Percentiles rank a stretch among this genome's conserved stretches.
Conservation (phyloP, 2,329 filamentous ascomycete genomes). For the Apiospora malaysiana region DNA sequence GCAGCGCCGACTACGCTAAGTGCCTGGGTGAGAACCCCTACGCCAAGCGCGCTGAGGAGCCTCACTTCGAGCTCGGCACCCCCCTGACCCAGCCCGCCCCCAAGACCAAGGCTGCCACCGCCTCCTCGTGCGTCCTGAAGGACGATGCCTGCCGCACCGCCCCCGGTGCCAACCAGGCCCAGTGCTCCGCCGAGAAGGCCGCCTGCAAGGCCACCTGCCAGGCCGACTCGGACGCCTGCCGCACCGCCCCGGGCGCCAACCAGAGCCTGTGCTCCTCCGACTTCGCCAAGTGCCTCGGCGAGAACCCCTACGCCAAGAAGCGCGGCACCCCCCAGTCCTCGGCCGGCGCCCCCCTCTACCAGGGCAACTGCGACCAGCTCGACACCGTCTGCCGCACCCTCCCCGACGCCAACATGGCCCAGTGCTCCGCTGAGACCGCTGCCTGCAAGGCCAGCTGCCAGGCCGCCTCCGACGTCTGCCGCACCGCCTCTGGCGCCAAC, state of each 20-base stretch:
- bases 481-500: background rate
- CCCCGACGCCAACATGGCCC: background rate
- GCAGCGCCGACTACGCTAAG: background rate
- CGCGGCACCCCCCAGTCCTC: background rate
- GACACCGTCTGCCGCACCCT: background rate
- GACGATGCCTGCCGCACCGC: background rate
- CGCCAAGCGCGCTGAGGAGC: constrained; percentile 1
- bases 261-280: background rate
- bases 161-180: background rate
- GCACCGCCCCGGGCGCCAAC: background rate
- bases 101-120: background rate
- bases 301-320: constrained; percentile 21
- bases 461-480: background rate
- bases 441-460: constrained; percentile 6
- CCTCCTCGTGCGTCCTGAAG: background rate
- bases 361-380: background rate
- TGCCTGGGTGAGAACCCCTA: constrained; percentile 20
- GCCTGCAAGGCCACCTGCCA: background rate
- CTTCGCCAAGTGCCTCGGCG: constrained; percentile 13
- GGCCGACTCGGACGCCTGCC: background rate
- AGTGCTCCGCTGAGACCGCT: background rate
- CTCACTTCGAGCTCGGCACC: background rate
- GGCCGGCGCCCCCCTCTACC: background rate
- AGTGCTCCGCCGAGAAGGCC: constrained; percentile 2
- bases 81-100: no score